Base-by-base conservation (phyloP, 768 basidiomycete genomes). In the Mrakia hoshinonis region DNA sequence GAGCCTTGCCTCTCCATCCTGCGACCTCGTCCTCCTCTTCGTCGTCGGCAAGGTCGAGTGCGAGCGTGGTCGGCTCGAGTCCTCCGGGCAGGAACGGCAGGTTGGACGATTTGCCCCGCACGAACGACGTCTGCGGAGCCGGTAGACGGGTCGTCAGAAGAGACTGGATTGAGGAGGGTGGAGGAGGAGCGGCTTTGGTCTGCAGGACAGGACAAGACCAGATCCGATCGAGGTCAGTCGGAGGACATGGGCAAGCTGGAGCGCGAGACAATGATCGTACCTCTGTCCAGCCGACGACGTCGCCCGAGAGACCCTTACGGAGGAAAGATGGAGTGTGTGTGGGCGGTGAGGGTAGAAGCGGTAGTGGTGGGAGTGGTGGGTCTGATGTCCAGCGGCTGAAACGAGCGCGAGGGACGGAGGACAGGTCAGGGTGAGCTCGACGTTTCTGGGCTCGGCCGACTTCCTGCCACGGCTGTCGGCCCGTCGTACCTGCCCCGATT, bases 11-110 rank as follows among this genome's bases (percentile, higher is more conserved):
- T 26, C 70, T 47, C 70, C 70, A 72, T 11, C 70, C 70, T 10
- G 29, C 70, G 4, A 54, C 70, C n/a, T 67, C 64, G 0, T 72
- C 70, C 22, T 66, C 58, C 6, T 49, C 52, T 48, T 65, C 51
- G 22, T 73, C 29, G 46, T 65, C 65, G 62, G 62, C 61, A 48
- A 49, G 46, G 24, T 51, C 67, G 6, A 61, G 52, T 3, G 62
- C 61, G 43, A 74, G 72, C 15, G 78, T 74, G 22, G 83, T 81
- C 74, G 88, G 87, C 52, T 91, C 92, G 12, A 98, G 81, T 2
- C 96, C 96, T 58, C 96, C 96, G 7, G 96, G 96, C 81, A 87
- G 85, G 80, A 98, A 98, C 0, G 96, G 96, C 11, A 94, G 86
- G 80, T 94, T 86, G 54, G 89, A 89, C 26, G 92, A 89, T 80